These are phyloP conservation scores for Eucalyptus pumila DNA, from an alignment of 345 rosid genomes.

Conservation along the genomic window DNA sequence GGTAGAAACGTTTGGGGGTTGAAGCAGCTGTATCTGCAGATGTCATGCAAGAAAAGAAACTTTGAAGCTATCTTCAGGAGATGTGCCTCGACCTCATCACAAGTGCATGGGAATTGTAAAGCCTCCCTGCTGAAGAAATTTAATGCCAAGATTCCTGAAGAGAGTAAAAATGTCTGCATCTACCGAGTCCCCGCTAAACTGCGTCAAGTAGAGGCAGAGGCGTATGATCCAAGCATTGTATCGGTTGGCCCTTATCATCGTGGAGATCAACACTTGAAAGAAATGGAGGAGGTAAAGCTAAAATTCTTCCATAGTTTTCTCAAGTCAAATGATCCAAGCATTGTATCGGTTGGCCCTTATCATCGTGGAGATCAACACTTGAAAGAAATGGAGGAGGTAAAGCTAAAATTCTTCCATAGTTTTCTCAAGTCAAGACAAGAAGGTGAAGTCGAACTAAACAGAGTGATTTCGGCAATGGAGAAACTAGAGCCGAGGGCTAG, in stretches of 20 bases:
- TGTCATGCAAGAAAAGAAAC: background rate
- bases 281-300: constrained; percentile 10
- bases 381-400: constrained; percentile 2
- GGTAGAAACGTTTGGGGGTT: background rate
- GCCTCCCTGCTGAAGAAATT: background rate
- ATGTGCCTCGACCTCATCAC: background rate
- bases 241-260: constrained; percentile 18
- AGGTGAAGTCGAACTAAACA: background rate
- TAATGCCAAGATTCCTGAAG: background rate
- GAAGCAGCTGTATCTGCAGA: background rate
- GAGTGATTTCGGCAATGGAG: background rate
- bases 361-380: background rate
- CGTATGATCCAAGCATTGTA: constrained; percentile 8
- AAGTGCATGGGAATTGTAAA: background rate
- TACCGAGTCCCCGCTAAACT: constrained; percentile 5
- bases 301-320: background rate
- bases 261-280: background rate
- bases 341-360: constrained; percentile 19
- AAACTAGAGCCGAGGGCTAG: constrained; percentile 4
- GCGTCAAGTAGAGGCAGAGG: background rate
- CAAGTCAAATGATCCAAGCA: constrained; percentile 2
- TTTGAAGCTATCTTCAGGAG: background rate
- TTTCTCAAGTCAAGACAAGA: background rate
- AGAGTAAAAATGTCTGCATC: constrained; percentile 1
- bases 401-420: constrained; percentile 1